phyloP scores from a whole-genome alignment of 2,329 filamentous ascomycete genomes.

The Cladosporium sphaerospermum region DNA sequence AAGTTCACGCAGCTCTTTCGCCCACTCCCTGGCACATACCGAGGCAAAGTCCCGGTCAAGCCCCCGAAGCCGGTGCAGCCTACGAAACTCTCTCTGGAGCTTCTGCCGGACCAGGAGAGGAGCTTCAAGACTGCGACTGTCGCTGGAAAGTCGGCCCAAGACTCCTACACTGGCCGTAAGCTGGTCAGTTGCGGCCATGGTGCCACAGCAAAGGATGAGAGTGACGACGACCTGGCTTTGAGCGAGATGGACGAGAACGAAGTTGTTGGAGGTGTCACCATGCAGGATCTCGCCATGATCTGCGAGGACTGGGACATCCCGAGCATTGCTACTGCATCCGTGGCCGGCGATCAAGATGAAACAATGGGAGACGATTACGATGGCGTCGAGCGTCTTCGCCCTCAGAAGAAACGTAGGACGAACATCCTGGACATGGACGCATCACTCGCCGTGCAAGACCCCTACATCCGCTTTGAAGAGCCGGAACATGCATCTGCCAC shows the following conservation, averaged over 20 bases:
- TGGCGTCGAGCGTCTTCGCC: conserved; percentile 30
- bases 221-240: conserved; percentile 42
- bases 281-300: conserved; percentile 75
- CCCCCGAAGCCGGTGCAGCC: conserved; percentile 76
- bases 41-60: conserved; percentile 71
- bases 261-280: conserved; percentile 64
- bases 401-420: conserved; percentile 61
- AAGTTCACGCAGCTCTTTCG: conserved; percentile 79
- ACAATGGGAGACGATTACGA: conserved; percentile 31
- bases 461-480: conserved; percentile 60
- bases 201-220: conserved; percentile 44
- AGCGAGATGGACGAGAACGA: conserved; percentile 55
- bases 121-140: conserved; percentile 67
- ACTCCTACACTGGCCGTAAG: conserved; percentile 35
- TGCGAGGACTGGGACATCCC: conserved; percentile 79
- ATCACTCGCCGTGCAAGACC: conserved; percentile 16
- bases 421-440: conserved; percentile 23
- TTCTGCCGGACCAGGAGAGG: conserved; percentile 81
- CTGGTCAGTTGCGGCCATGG: conserved; percentile 50
- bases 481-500: conserved; percentile 67
- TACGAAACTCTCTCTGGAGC: conserved; percentile 80
- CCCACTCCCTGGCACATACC: conserved; percentile 69
- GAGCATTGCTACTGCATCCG: conserved; percentile 43
- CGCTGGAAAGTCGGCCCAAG: conserved; percentile 36
- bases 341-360: conserved; percentile 27